phyloP scores from a whole-genome alignment of 257 asterid genomes.

The Gynochthodes officinalis region DNA sequence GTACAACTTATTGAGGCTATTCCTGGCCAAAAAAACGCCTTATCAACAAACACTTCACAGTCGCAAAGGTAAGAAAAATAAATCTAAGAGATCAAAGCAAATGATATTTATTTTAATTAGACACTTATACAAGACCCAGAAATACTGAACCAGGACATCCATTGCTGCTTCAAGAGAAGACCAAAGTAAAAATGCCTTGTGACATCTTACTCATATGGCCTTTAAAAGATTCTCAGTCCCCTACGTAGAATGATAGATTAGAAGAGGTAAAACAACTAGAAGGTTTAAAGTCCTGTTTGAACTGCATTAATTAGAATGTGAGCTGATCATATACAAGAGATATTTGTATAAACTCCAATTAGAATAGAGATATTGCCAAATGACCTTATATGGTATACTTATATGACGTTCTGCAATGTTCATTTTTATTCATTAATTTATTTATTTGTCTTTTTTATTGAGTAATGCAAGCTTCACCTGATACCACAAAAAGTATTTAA shows the following conservation, averaged over 20 bases:
- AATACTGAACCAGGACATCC: background rate
- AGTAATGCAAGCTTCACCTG: background rate
- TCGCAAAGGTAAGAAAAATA: too few species aligned
- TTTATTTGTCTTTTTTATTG: background rate
- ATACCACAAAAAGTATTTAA: background rate
- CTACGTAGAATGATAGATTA: background rate
- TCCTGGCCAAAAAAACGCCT: too few species aligned
- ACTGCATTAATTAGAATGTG: background rate
- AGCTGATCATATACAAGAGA: slow-evolving; percentile 1
- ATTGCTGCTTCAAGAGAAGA: background rate
- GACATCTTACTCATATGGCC: background rate
- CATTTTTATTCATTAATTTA: too few species aligned
- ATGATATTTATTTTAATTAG: too few species aligned
- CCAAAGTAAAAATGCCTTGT: background rate
- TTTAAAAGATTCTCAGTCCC: background rate
- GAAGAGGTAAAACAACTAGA: background rate
- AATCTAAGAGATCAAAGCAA: too few species aligned
- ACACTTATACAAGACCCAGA: too few species aligned
- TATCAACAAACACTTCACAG: too few species aligned
- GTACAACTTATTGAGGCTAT: too few species aligned
- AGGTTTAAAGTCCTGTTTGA: background rate
- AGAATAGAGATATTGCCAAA: background rate
- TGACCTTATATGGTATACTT: background rate
- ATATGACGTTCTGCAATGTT: too few species aligned
- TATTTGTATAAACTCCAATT: background rate